A percentile compares a stretch with the other conserved stretches of the same genome.
Evolutionary conservation across 352 stramenopile genomes (phyloP).

Genomic region (Blastocystis hominis): DNA sequence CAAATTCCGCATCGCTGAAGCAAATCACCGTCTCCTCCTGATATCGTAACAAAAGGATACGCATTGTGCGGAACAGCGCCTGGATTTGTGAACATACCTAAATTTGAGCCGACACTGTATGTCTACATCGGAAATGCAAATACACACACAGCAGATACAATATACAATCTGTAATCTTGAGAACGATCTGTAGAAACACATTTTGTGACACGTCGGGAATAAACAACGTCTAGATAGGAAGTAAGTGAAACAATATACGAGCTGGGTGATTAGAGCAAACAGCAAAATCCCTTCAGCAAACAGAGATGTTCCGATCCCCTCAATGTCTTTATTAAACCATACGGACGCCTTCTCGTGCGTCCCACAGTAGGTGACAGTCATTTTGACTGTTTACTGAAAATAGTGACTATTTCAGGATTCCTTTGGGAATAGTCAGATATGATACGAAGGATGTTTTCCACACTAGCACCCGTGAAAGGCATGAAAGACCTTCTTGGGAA

Average conservation of each 20-base stretch:
- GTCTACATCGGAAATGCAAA: slow-evolving; percentile 5
- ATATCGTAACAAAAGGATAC: not conserved
- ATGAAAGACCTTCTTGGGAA: slow-evolving; percentile 19
- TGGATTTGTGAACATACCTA: slow-evolving; percentile 43
- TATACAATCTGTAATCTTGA: not conserved
- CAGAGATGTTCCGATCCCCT: not conserved
- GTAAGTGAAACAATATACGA: not conserved
- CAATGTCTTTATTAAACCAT: not conserved
- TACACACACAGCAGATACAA: not conserved
- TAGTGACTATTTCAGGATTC: not conserved
- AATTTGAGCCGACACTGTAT: not conserved
- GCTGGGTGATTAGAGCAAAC: not conserved
- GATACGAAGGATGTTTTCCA: not conserved
- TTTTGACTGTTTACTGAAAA: not conserved
- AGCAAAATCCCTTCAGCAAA: not conserved
- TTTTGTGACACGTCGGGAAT: not conserved
- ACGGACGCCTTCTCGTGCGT: not conserved
- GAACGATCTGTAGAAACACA: not conserved
- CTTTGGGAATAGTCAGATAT: not conserved
- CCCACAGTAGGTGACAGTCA: not conserved
- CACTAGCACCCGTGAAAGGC: slow-evolving; percentile 10
- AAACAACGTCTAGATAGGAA: not conserved
- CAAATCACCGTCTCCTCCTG: not conserved
- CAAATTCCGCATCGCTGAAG: slow-evolving; percentile 27
- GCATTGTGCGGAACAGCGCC: slow-evolving; percentile 31